phyloP scores from a whole-genome alignment of 345 rosid species.

The Jatropha curcas region DNA sequence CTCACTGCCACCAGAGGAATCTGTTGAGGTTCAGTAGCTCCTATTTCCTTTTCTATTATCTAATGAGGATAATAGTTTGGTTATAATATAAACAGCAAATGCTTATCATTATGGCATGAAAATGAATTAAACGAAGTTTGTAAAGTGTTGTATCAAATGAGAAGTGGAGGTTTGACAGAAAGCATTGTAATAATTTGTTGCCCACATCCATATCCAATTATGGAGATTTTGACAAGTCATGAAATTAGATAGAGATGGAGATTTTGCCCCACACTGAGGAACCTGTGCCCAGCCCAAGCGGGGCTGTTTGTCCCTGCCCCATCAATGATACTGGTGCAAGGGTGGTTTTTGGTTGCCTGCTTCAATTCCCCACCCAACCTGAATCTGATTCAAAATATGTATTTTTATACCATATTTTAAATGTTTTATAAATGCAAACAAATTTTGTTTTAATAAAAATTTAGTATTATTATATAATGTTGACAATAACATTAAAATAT shows the following conservation, averaged over 20 bases:
- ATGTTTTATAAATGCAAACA: too few species aligned
- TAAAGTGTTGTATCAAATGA: background rate
- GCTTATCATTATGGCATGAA: background rate
- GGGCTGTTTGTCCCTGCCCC: too few species aligned
- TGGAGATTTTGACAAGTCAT: background rate
- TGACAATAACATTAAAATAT: too few species aligned
- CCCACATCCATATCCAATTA: background rate
- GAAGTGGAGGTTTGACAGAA: background rate
- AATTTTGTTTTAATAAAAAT: too few species aligned
- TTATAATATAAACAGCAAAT: background rate
- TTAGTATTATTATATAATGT: too few species aligned
- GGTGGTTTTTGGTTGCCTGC: too few species aligned
- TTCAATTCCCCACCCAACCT: too few species aligned
- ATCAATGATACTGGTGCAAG: too few species aligned
- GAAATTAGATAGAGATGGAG: background rate
- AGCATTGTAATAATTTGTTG: background rate
- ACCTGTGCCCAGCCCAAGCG: too few species aligned
- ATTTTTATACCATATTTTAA: too few species aligned
- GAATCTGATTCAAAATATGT: too few species aligned
- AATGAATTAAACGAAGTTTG: background rate
- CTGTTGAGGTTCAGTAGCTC: slow-evolving; percentile 68
- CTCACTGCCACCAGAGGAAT: slow-evolving; percentile 78
- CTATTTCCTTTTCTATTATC: background rate
- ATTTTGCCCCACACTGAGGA: too few species aligned
- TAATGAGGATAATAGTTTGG: background rate